Percentiles rank a stretch among this genome's conserved stretches.
Evolutionary conservation across 345 rosid genomes (phyloP).

Genomic region (Raphanus raphanistrum): DNA sequence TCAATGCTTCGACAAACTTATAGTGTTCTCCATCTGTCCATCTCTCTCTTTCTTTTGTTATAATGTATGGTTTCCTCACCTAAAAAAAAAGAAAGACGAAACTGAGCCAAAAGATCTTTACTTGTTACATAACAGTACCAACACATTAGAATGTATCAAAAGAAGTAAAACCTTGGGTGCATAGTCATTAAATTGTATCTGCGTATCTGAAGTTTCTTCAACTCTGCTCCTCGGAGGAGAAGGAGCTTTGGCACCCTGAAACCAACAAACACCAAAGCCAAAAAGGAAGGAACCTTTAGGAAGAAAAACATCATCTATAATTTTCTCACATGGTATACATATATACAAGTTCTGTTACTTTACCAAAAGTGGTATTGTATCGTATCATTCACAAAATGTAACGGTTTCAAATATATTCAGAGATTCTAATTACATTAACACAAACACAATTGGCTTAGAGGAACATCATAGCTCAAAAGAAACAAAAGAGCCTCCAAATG

Average conservation of each 20-base stretch:
- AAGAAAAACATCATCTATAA: not conserved
- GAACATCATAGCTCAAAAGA: not conserved
- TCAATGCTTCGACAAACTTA: conserved; percentile 79
- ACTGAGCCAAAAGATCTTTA: not conserved
- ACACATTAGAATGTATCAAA: not conserved
- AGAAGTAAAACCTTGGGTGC: conserved; percentile 58
- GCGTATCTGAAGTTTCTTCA: conserved; percentile 32
- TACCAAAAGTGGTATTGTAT: not conserved
- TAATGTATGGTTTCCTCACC: conserved; percentile 79
- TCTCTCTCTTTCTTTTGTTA: conserved; percentile 80
- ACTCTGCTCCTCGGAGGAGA: conserved; percentile 18
- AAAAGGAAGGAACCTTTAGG: not conserved
- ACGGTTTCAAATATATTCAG: not conserved
- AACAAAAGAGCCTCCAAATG: not conserved
- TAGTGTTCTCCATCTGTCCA: conserved; percentile 87
- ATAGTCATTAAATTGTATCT: conserved; percentile 39
- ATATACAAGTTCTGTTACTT: not conserved
- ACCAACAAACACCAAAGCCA: conserved; percentile 3
- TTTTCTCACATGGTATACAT: not conserved
- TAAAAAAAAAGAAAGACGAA: conserved; percentile 9
- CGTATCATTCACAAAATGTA: not conserved
- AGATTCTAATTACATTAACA: not conserved
- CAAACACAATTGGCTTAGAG: not conserved
- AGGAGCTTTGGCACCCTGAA: conserved; percentile 38
- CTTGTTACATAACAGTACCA: not conserved